Evolutionary conservation across 2,329 filamentous ascomycete species (phyloP).

Genomic region (Fusarium sp.): DNA sequence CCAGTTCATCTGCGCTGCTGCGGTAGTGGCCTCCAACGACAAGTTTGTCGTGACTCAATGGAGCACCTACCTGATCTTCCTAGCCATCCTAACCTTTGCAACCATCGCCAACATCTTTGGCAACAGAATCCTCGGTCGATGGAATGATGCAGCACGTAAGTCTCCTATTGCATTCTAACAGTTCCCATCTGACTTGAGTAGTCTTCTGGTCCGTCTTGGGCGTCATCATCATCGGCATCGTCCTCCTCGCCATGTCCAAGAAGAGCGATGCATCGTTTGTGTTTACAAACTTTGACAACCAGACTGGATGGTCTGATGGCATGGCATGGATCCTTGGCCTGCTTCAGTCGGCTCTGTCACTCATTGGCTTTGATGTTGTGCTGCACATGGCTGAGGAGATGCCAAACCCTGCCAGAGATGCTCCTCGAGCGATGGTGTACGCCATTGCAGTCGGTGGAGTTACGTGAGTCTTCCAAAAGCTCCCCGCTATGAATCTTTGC

Average conservation of each 20-base stretch:
- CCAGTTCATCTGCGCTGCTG: conserved; percentile 57
- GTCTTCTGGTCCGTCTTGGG: conserved; percentile 56
- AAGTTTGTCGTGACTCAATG: conserved; percentile 51
- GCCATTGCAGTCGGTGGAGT: conserved; percentile 57
- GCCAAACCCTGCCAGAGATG: conserved; percentile 54
- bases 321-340: conserved; percentile 61
- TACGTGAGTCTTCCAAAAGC: conserved; percentile 47
- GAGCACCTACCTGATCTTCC: conserved; percentile 57
- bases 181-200: conserved; percentile 3
- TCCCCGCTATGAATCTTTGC: rapidly evolving
- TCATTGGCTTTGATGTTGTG: conserved; percentile 58
- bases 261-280: conserved; percentile 57
- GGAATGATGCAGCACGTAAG: conserved; percentile 56
- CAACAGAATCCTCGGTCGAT: conserved; percentile 54
- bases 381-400: conserved; percentile 61
- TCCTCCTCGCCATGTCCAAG: conserved; percentile 52
- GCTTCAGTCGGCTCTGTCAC: conserved; percentile 52
- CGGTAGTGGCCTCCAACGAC: conserved; percentile 53
- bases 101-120: conserved; percentile 54
- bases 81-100: conserved; percentile 36
- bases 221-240: conserved; percentile 56
- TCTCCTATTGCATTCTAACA: rapidly evolving
- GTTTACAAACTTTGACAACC: conserved; percentile 58
- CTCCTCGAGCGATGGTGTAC: conserved; percentile 57
- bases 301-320: conserved; percentile 58